Conservation (phyloP, 2,329 filamentous ascomycete species). For the Bipolaris cookei region DNA sequence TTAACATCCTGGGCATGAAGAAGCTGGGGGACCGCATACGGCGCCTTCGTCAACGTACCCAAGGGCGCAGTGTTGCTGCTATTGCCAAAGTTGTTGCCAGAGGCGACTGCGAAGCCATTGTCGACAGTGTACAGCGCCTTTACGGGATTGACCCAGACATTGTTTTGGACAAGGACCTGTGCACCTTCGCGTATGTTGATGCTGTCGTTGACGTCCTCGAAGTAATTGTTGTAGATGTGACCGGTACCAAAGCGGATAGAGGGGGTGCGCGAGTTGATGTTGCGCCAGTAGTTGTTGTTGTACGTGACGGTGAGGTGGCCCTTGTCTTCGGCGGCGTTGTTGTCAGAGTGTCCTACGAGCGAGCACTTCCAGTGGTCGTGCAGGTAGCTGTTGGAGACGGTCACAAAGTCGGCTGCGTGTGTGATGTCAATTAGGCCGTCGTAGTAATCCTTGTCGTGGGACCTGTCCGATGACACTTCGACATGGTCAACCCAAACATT, state of each 20-base stretch:
- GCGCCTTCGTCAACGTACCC: conserved; percentile 44
- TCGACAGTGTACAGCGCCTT: conserved; percentile 47
- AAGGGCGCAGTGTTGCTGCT: conserved; percentile 39
- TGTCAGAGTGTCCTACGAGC: conserved; percentile 66
- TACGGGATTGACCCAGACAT: conserved; percentile 44
- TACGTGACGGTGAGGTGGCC: conserved; percentile 70
- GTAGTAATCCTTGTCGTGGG: conserved; percentile 72
- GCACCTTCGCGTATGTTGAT: conserved; percentile 54
- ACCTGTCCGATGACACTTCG: conserved; percentile 66
- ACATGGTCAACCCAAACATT: conserved; percentile 72
- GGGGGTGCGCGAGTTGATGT: conserved; percentile 69
- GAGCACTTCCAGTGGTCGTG: conserved; percentile 67
- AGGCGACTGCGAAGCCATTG: conserved; percentile 46
- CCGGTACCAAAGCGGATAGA: conserved; percentile 70
- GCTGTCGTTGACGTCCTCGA: conserved; percentile 47
- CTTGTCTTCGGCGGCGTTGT: conserved; percentile 63
- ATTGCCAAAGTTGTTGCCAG: conserved; percentile 51
- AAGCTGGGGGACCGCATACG: conserved; percentile 43
- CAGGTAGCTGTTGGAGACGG: conserved; percentile 59
- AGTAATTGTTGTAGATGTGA: conserved; percentile 65
- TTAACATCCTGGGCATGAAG: conserved; percentile 46
- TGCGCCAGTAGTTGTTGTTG: conserved; percentile 69
- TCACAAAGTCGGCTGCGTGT: conserved; percentile 68
- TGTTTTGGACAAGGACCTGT: conserved; percentile 53
- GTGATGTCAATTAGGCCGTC: conserved; percentile 71